These are phyloP conservation scores for Populus hybrid DNA, from an alignment of 441 rosid genomes.

Conservation along the genomic window DNA sequence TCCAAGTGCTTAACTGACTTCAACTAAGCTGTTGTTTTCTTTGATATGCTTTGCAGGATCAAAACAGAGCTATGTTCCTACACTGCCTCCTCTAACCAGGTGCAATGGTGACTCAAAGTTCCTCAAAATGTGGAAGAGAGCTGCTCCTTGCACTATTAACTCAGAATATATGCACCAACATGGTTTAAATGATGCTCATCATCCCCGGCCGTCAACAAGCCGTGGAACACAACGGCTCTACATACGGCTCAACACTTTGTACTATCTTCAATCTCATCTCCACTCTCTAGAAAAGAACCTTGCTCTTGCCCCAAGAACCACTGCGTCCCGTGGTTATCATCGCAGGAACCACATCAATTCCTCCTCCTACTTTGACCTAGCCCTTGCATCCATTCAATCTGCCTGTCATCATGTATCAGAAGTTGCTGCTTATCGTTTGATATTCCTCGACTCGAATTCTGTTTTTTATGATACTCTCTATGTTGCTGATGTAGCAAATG, in stretches of 20 bases:
- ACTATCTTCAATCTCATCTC: conserved; percentile 64
- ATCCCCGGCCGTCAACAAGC: conserved; percentile 78
- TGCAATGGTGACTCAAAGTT: conserved; percentile 73
- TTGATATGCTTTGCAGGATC: conserved; percentile 43
- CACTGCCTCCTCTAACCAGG: conserved; percentile 81
- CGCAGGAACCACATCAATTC: conserved; percentile 35
- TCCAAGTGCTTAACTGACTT: neutral
- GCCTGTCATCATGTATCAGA: conserved; percentile 80
- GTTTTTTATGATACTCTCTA: conserved; percentile 73
- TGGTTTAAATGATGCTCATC: conserved; percentile 38
- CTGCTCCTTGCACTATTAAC: conserved; percentile 49
- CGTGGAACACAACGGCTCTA: conserved; percentile 86
- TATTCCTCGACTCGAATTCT: conserved; percentile 71
- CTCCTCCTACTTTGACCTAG: conserved; percentile 56
- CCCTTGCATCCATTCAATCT: conserved; percentile 55
- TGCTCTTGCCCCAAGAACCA: conserved; percentile 47
- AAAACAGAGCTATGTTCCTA: conserved; percentile 72
- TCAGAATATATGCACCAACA: conserved; percentile 29
- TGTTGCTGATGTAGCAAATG: conserved; percentile 48
- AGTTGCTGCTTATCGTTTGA: conserved; percentile 83
- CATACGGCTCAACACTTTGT: conserved; percentile 79
- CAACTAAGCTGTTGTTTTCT: neutral
- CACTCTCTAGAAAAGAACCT: conserved; percentile 72
- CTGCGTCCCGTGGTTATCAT: conserved; percentile 34
- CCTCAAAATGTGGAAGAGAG: conserved; percentile 66